phyloP scores from a whole-genome alignment of 176 grass and related monocot species.

The Triticum monococcum region DNA sequence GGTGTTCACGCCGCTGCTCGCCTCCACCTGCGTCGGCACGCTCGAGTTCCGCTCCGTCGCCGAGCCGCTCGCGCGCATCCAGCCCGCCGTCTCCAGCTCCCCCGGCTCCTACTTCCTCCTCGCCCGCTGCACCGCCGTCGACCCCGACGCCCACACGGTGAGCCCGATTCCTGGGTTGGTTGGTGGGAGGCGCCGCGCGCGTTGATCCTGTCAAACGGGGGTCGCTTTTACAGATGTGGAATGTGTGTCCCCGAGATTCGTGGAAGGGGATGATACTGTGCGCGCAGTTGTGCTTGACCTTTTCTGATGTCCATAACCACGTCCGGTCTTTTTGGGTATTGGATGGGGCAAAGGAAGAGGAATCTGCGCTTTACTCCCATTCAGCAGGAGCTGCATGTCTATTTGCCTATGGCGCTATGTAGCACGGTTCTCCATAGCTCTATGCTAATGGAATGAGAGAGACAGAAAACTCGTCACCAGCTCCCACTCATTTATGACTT shows the following conservation, averaged over 20 bases:
- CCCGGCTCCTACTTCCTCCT: conserved; percentile 90
- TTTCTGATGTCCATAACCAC: not conserved
- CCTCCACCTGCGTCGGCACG: conserved; percentile 96
- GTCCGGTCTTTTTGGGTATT: conserved; percentile 7
- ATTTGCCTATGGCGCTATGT: not conserved
- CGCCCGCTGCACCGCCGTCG: conserved; percentile 65
- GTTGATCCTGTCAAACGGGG: not conserved
- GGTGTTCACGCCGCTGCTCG: conserved; percentile 98
- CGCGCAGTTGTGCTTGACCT: not conserved
- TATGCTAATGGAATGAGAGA: not conserved
- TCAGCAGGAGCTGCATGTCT: not conserved
- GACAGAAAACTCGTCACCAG: not conserved
- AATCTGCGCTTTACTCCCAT: conserved; percentile 1
- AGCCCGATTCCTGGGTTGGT: conserved; percentile 5
- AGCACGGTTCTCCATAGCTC: not conserved
- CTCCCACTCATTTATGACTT: not conserved
- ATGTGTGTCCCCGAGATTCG: conserved; percentile 11
- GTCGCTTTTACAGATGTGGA: not conserved
- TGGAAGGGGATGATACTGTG: not conserved
- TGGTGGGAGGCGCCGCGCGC: not conserved
- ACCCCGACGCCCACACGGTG: conserved; percentile 72
- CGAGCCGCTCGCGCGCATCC: conserved; percentile 77
- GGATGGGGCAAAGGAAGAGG: not conserved
- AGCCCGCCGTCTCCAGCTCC: conserved; percentile 71
- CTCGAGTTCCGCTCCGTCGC: conserved; percentile 99